Base-by-base conservation (phyloP, 2,329 filamentous ascomycete genomes). In the Cladorrhinum sp. region DNA sequence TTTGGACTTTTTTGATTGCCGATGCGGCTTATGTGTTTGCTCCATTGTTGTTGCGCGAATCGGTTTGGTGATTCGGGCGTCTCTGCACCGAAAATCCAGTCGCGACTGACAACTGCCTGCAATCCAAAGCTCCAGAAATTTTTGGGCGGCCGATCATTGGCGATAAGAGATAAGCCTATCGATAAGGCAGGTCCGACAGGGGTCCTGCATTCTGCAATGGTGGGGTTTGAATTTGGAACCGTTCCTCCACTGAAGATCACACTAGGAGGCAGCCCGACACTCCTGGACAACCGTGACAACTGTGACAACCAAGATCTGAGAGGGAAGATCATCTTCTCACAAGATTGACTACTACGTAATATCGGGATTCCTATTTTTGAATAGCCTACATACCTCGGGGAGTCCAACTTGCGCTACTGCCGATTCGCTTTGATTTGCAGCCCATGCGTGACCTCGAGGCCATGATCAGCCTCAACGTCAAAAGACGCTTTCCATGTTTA, bases 1-100 rank as follows among this genome's bases (percentile, higher is more conserved):
- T 81, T 96, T 96, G 81, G 96, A 96, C 77, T 95, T 91, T 77
- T 96, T 97, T 28, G 87, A 80, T 71, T 91, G 87, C 71, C 93
- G 84, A 81, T 98, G 94, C 70, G 92, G 85, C 76, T 91, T 87
- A 72, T 98, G 92, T 50, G 83, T 76, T 79, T 97, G 93, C 64
- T 93, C 90, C 90, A 92, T 93, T 69, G 65, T 82, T 74, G 65
- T 82, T 74, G 73, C 64, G 70, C 30, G 52, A 61, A 46, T 46
- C 57, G 24, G 57, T 26, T 52, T 60, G 52, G 56, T 57, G 7
- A 24, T 50, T 61, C 52, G 55, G 50, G 58, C 18, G 26, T 28
- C 49, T 49, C 21, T 59, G 26, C 52, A 57, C 28, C 58, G 55
- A 55, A 66, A 59, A 51, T 12, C 52, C 51, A 57, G 58, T 62